Percentiles rank a stretch among this genome's conserved stretches.
Evolutionary conservation across 306 rosid species (phyloP).

Genomic region (Acacia confusa): DNA sequence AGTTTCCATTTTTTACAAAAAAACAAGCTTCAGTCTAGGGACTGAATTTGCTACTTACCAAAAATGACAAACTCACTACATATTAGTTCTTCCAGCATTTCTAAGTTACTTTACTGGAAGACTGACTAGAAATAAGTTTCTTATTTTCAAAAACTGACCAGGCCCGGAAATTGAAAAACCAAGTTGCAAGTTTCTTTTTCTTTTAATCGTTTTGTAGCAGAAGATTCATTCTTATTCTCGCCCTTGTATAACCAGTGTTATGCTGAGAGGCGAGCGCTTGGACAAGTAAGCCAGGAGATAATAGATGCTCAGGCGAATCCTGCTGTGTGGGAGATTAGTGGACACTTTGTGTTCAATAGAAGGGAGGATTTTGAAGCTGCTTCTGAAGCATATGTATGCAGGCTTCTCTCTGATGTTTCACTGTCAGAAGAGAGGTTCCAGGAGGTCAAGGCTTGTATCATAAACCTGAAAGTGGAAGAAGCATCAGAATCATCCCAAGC

Average conservation of each 20-base stretch:
- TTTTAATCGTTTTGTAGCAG: background rate
- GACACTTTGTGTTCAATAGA: conserved; percentile 33
- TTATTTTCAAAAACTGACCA: background rate
- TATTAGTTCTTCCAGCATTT: background rate
- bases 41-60: background rate
- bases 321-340: conserved; percentile 40
- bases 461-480: conserved; percentile 15
- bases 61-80: background rate
- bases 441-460: conserved; percentile 19
- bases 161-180: background rate
- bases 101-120: background rate
- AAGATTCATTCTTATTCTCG: background rate
- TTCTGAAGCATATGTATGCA: conserved; percentile 25
- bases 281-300: conserved; percentile 32
- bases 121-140: background rate
- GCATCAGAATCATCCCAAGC: background rate
- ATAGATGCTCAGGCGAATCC: conserved; percentile 23
- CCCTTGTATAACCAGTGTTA: conserved; percentile 23
- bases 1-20: background rate
- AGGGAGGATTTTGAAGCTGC: conserved; percentile 30
- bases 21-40: background rate
- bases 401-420: conserved; percentile 34
- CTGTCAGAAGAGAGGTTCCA: conserved; percentile 32
- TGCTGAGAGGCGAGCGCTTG: conserved; percentile 31
- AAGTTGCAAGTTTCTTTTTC: background rate